Conservation (phyloP, 2,329 filamentous ascomycete species). For the Alternaria postmessia region DNA sequence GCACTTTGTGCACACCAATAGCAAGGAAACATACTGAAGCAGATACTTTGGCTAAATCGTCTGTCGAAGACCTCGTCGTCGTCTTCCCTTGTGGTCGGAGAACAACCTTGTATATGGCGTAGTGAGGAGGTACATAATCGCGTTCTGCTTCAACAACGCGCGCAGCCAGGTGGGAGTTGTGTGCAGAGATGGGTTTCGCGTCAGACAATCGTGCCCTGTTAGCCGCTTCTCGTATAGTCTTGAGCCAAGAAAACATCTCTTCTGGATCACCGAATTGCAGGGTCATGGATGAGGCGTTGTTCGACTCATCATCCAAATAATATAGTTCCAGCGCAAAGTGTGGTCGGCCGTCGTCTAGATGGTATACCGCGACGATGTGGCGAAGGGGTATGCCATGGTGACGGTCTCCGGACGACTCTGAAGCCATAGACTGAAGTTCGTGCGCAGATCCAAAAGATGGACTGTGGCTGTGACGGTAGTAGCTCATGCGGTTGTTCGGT, state of each 20-base stretch:
- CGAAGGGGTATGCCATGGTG: conserved; percentile 68
- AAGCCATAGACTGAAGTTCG: conserved; percentile 64
- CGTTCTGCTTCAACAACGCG: conserved; percentile 69
- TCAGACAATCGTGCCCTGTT: conserved; percentile 63
- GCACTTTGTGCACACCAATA: conserved; percentile 73
- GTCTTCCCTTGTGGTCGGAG: conserved; percentile 67
- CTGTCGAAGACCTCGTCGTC: conserved; percentile 65
- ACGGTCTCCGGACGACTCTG: conserved; percentile 60
- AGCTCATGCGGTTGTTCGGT: conserved; percentile 52
- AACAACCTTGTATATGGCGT: conserved; percentile 74
- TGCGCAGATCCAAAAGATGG: conserved; percentile 68
- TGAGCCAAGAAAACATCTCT: conserved; percentile 72
- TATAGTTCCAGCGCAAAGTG: conserved; percentile 73
- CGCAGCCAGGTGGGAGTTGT: conserved; percentile 69
- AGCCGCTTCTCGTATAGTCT: conserved; percentile 67
- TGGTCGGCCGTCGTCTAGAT: conserved; percentile 71
- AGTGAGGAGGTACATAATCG: conserved; percentile 73
- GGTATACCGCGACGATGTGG: conserved; percentile 72
- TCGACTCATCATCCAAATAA: conserved; percentile 71
- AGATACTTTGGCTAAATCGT: conserved; percentile 71
- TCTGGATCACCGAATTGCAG: conserved; percentile 70
- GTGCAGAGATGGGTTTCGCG: conserved; percentile 62
- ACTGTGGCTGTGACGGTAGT: conserved; percentile 63
- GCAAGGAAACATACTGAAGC: conserved; percentile 73
- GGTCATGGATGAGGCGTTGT: conserved; percentile 68